A percentile compares a stretch with the other conserved stretches of the same genome.
phyloP scores from a whole-genome alignment of 1,284 basidiomycete species.

The Irpex sp. region DNA sequence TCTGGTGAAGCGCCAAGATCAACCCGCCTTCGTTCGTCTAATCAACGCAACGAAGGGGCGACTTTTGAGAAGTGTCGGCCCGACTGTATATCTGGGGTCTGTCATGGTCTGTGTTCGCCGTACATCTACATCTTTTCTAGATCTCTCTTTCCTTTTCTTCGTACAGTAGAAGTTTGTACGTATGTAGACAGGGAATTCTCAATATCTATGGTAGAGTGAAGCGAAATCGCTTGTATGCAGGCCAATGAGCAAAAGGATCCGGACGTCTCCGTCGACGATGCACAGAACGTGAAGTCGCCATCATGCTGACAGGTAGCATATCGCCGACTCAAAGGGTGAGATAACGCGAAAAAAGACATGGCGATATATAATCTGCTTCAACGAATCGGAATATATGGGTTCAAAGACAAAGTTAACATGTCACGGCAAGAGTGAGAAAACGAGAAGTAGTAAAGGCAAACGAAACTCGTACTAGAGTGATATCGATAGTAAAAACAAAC shows the following conservation, averaged over 20 bases:
- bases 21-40: slow-evolving; percentile 22
- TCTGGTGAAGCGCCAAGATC: slow-evolving; percentile 30
- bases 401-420: background rate
- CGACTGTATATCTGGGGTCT: slow-evolving; percentile 16
- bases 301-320: background rate
- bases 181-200: background rate
- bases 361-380: background rate
- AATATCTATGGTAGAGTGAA: background rate
- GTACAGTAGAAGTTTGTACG: background rate
- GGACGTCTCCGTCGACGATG: too few relatives aligned
- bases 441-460: background rate
- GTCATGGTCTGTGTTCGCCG: slow-evolving; percentile 23
- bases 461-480: background rate
- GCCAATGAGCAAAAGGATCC: too few relatives aligned
- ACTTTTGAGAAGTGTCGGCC: slow-evolving; percentile 23
- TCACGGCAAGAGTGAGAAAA: background rate
- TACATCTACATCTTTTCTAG: too few relatives aligned
- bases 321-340: background rate
- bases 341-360: background rate
- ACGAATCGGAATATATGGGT: background rate
- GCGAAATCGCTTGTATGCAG: too few relatives aligned
- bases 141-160: background rate
- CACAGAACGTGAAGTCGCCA: too few relatives aligned
- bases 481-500: too few relatives aligned
- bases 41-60: slow-evolving; percentile 25